These are phyloP conservation scores for Phytophthora parvispora DNA, from an alignment of 352 stramenopile species.

Conservation along the genomic window DNA sequence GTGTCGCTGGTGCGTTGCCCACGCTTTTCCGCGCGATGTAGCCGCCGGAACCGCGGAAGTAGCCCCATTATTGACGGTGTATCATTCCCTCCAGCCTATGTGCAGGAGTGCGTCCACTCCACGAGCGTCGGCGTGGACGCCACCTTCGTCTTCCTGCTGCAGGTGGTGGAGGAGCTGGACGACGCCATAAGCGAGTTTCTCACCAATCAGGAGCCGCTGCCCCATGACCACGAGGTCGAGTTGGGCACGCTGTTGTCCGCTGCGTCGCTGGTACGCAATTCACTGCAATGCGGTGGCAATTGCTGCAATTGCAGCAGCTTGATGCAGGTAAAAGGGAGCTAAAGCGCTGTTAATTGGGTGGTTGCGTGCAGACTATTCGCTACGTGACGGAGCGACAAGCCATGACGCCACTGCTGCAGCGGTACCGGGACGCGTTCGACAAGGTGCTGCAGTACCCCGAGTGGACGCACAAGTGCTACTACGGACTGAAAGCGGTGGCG, in stretches of 20 bases:
- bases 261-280: constrained; percentile 59
- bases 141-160: constrained; percentile 68
- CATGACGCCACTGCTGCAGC: constrained; percentile 61
- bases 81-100: constrained; percentile 45
- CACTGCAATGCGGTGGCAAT: background rate
- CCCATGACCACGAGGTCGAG: constrained; percentile 73
- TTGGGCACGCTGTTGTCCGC: constrained; percentile 76
- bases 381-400: constrained; percentile 81
- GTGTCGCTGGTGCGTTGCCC: constrained; percentile 33
- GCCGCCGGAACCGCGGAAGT: background rate
- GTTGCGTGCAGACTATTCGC: constrained; percentile 59
- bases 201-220: constrained; percentile 33
- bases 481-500: constrained; percentile 59
- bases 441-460: constrained; percentile 60
- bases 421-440: constrained; percentile 62
- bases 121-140: constrained; percentile 66
- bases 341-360: background rate
- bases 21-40: background rate
- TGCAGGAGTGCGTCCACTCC: constrained; percentile 84
- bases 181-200: constrained; percentile 53
- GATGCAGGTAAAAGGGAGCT: background rate
- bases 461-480: constrained; percentile 48
- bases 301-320: background rate
- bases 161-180: constrained; percentile 78
- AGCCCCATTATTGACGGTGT: background rate